Evolutionary conservation across 345 rosid genomes (phyloP).

Genomic region (Turnera subulata): DNA sequence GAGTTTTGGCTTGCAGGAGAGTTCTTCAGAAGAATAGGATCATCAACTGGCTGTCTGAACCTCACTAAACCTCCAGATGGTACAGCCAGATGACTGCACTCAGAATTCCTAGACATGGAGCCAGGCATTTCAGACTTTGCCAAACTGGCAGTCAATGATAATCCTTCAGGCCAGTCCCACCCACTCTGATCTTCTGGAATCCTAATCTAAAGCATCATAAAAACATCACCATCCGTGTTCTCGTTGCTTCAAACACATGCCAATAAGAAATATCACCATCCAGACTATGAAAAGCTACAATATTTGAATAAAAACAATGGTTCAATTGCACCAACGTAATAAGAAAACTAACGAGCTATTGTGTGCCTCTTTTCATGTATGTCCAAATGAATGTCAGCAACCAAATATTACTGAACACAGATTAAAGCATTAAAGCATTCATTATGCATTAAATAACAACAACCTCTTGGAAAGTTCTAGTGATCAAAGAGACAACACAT

Average conservation of each 20-base stretch:
- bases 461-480: no score
- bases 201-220: constrained; percentile 68
- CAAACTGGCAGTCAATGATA: constrained; percentile 38
- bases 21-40: constrained; percentile 12
- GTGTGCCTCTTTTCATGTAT: neutral
- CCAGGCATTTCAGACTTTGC: constrained; percentile 30
- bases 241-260: constrained; percentile 60
- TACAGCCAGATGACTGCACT: constrained; percentile 24
- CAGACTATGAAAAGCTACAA: constrained; percentile 28
- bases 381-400: neutral
- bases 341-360: constrained; percentile 2
- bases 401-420: no score
- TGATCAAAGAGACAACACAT: no score
- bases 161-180: constrained; percentile 63
- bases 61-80: constrained; percentile 26
- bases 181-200: constrained; percentile 58
- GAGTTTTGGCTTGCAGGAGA: constrained; percentile 11
- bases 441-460: no score
- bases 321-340: constrained; percentile 6
- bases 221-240: constrained; percentile 70
- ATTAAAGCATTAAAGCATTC: no score
- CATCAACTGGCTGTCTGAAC: constrained; percentile 21
- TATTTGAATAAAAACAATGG: constrained; percentile 12
- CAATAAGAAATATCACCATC: constrained; percentile 49
- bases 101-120: constrained; percentile 23